A percentile compares a stretch with the other conserved stretches of the same genome.
phyloP scores from a whole-genome alignment of 2,329 filamentous ascomycete genomes.

The Neonectria neomacrospora region DNA sequence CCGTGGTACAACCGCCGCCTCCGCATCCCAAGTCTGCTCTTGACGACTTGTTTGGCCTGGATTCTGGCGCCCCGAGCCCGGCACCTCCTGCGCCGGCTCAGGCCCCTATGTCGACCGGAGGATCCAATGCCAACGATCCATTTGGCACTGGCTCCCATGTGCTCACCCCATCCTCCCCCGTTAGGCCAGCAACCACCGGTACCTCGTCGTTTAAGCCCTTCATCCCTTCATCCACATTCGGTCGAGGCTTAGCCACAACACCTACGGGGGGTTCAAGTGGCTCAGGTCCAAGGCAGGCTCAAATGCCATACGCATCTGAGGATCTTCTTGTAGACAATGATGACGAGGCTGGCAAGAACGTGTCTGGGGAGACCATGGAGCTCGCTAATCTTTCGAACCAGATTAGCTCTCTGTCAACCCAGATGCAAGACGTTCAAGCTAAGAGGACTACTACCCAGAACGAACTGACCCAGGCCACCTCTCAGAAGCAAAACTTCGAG shows the following conservation, averaged over 20 bases:
- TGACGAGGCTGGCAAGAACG: conserved; percentile 85
- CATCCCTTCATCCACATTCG: conserved; percentile 90
- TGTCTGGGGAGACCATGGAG: conserved; percentile 90
- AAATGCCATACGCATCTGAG: conserved; percentile 68
- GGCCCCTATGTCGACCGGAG: conserved; percentile 75
- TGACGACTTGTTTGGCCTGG: conserved; percentile 93
- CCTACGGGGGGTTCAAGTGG: conserved; percentile 71
- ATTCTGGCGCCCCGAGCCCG: conserved; percentile 67
- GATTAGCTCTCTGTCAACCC: conserved; percentile 87
- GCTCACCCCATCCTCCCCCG: conserved; percentile 64
- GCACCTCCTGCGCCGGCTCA: conserved; percentile 68
- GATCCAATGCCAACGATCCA: conserved; percentile 73
- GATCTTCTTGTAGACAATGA: conserved; percentile 93
- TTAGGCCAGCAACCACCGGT: conserved; percentile 59
- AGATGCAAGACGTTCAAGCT: conserved; percentile 92
- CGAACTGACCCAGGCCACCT: conserved; percentile 81
- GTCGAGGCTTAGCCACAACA: conserved; percentile 79
- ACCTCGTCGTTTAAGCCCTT: conserved; percentile 84
- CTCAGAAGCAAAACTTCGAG: conserved; percentile 95
- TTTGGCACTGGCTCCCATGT: conserved; percentile 65
- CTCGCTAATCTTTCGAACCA: conserved; percentile 97
- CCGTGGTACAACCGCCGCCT: conserved; percentile 51
- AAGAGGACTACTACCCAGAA: conserved; percentile 84
- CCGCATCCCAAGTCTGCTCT: conserved; percentile 80
- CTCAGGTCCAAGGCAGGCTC: conserved; percentile 46